A percentile compares a stretch with the other conserved stretches of the same genome.
Evolutionary conservation across 441 rosid species (phyloP).

Genomic region (Aleurites moluccanus): DNA sequence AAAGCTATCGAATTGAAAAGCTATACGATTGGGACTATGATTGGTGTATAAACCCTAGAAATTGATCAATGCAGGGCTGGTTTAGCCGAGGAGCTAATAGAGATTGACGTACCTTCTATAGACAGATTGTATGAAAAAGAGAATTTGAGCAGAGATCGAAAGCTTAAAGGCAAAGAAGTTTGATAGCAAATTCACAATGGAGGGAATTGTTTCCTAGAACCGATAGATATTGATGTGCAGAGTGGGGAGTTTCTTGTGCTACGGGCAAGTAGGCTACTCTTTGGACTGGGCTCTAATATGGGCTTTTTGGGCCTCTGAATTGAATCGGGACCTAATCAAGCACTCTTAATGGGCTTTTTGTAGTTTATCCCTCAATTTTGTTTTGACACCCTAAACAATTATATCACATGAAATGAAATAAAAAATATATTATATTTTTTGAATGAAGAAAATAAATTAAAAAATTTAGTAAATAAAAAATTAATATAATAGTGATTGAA

Average conservation of each 20-base stretch:
- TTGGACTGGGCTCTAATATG: not conserved
- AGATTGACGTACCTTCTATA: not conserved
- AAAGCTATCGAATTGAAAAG: not conserved
- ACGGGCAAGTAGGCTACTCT: not conserved
- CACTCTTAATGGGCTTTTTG: no score
- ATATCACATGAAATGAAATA: no score
- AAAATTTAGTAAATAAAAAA: no score
- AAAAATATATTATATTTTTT: no score
- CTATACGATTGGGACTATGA: not conserved
- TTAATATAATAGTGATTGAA: no score
- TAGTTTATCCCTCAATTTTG: no score
- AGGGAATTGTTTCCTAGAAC: not conserved
- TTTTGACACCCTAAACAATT: no score
- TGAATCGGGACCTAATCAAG: not conserved
- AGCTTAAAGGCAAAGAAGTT: no score
- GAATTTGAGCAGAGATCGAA: no score
- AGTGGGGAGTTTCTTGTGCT: slow-evolving; percentile 7
- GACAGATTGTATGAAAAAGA: not conserved
- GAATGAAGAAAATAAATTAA: no score
- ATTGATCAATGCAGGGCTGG: not conserved
- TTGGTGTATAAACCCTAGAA: slow-evolving; percentile 9
- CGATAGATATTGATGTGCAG: not conserved
- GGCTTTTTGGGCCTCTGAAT: not conserved
- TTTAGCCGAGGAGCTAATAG: not conserved
- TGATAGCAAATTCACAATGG: not conserved